Conservation (phyloP, 1,284 basidiomycete genomes). For the Apiotrichum gracile region DNA sequence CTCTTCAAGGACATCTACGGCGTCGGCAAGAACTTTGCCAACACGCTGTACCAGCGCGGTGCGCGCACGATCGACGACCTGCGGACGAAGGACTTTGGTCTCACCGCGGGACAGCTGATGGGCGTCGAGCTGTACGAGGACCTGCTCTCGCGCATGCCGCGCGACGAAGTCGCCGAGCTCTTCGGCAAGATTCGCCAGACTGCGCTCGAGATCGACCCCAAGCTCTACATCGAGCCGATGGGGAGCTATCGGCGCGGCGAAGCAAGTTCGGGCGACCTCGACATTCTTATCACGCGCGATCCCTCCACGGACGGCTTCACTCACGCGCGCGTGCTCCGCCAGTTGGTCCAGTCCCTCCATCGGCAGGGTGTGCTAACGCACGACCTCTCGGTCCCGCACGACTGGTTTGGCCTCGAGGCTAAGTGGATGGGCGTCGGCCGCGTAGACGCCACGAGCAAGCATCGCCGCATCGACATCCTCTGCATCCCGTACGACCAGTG, state of each 20-base stretch:
- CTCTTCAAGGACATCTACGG: conserved; percentile 76
- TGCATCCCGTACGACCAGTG: conserved; percentile 68
- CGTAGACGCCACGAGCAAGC: conserved; percentile 41
- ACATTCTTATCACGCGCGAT: conserved; percentile 74
- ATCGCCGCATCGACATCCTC: conserved; percentile 73
- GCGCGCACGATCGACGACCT: conserved; percentile 74
- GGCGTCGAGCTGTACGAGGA: conserved; percentile 72
- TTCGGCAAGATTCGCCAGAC: conserved; percentile 63
- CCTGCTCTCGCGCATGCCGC: conserved; percentile 68
- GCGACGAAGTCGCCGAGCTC: conserved; percentile 66
- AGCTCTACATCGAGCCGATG: conserved; percentile 76
- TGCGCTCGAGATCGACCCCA: conserved; percentile 66
- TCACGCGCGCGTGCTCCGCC: conserved; percentile 56
- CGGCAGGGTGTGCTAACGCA: conserved; percentile 62
- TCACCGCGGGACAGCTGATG: conserved; percentile 62
- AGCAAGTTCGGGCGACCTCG: conserved; percentile 77
- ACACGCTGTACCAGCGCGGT: conserved; percentile 67
- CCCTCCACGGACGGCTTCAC: conserved; percentile 60
- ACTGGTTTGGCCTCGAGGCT: conserved; percentile 62
- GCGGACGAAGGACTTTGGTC: conserved; percentile 41
- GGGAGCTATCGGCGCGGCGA: conserved; percentile 80
- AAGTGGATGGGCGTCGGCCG: conserved; percentile 74
- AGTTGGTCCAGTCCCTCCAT: conserved; percentile 58
- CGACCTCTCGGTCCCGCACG: conserved; percentile 52
- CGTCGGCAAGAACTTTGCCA: conserved; percentile 64